These are phyloP conservation scores for Chlorella sp. DNA, from an alignment of 139 green algal genomes.

Conservation along the genomic window DNA sequence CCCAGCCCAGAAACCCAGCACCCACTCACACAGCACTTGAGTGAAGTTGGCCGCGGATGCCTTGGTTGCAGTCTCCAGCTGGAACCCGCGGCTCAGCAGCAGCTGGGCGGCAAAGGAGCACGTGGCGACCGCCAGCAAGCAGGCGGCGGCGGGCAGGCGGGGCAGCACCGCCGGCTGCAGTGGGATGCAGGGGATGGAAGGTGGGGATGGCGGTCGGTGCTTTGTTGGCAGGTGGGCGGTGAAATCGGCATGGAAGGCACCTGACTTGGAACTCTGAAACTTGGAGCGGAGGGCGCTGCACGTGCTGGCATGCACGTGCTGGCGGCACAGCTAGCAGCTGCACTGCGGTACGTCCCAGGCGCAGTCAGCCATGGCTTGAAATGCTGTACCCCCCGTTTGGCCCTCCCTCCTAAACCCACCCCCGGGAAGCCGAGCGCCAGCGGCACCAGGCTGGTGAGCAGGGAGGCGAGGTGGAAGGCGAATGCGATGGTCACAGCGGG, in stretches of 20 bases:
- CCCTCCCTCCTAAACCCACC: not conserved
- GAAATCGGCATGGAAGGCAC: no score
- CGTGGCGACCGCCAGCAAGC: slow-evolving; percentile 42
- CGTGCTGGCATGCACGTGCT: no score
- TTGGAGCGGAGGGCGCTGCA: no score
- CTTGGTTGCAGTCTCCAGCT: slow-evolving; percentile 55
- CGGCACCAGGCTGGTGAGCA: not conserved
- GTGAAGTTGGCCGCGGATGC: slow-evolving; percentile 49
- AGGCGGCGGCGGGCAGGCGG: not conserved
- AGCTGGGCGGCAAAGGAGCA: slow-evolving; percentile 56
- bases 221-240: no score
- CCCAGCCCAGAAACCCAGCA: not conserved
- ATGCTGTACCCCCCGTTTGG: no score
- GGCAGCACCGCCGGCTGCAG: slow-evolving; percentile 18
- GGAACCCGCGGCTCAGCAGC: slow-evolving; percentile 65
- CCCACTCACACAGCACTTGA: slow-evolving; percentile 31
- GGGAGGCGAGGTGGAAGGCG: slow-evolving; percentile 36
- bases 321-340: no score
- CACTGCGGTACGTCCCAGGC: no score
- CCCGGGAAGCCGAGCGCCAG: slow-evolving; percentile 38
- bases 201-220: no score
- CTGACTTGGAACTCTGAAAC: no score
- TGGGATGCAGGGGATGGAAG: not conserved
- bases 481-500: slow-evolving; percentile 37
- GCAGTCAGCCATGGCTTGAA: no score